phyloP scores from a whole-genome alignment of 768 basidiomycete species.

The Sarcomyxa edulis region DNA sequence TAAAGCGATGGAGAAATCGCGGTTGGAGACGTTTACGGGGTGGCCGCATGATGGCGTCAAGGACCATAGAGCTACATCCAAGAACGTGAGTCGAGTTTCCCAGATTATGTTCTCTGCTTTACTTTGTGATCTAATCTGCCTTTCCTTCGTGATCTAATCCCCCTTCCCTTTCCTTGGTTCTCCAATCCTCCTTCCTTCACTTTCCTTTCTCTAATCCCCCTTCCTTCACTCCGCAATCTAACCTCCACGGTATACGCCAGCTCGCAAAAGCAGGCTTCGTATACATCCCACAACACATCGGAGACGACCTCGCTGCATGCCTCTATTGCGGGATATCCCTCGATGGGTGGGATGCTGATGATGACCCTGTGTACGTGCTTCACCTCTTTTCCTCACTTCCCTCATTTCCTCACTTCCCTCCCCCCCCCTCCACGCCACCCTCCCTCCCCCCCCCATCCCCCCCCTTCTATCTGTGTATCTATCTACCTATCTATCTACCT shows the following conservation, averaged over 20 bases:
- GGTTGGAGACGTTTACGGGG: conserved; percentile 59
- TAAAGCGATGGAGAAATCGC: conserved; percentile 67
- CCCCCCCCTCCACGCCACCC: no score
- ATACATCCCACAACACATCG: conserved; percentile 60
- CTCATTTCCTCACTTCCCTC: conserved; percentile 6
- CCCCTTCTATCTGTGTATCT: no score
- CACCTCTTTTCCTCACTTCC: conserved; percentile 1
- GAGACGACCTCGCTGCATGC: conserved; percentile 81
- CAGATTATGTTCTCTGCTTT: background rate
- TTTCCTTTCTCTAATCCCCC: no score
- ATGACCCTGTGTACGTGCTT: conserved; percentile 76
- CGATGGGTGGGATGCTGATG: conserved; percentile 82
- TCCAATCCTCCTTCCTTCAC: no score
- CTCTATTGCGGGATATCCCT: conserved; percentile 78
- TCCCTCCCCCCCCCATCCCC: no score
- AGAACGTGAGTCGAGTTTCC: conserved; percentile 40
- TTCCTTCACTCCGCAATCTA: no score
- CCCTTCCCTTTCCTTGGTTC: no score
- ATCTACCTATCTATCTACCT: no score
- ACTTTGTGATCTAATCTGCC: background rate
- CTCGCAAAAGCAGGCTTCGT: conserved; percentile 90
- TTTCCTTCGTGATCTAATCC: background rate
- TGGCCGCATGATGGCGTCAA: conserved; percentile 56
- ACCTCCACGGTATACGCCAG: no score
- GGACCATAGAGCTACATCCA: conserved; percentile 66